These are phyloP conservation scores for Mallotus japonicus DNA, from an alignment of 441 rosid species.

Conservation along the genomic window DNA sequence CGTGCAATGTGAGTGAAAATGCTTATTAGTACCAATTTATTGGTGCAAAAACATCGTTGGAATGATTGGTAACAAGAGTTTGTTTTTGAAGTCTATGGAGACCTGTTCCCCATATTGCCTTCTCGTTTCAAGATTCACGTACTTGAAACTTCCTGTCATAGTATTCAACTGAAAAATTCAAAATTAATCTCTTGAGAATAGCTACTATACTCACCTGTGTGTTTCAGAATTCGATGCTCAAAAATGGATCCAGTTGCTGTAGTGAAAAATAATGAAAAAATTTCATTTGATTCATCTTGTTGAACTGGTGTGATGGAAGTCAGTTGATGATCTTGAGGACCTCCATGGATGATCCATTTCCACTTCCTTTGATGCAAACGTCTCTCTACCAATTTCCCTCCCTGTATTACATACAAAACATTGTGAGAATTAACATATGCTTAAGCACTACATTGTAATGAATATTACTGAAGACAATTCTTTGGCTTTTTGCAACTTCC, in stretches of 20 bases:
- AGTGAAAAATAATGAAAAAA: slow-evolving; percentile 46
- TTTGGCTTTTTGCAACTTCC: not conserved
- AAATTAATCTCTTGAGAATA: not conserved
- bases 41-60: not conserved
- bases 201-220: slow-evolving; percentile 37
- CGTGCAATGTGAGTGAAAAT: not conserved
- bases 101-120: not conserved
- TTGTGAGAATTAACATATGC: slow-evolving; percentile 1
- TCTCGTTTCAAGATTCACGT: not conserved
- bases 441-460: not conserved
- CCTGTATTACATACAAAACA: slow-evolving; percentile 29
- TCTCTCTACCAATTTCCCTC: slow-evolving; percentile 56
- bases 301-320: slow-evolving; percentile 50
- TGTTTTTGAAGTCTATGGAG: not conserved
- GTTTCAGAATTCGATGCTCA: slow-evolving; percentile 45
- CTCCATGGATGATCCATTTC: slow-evolving; percentile 68
- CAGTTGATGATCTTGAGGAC: slow-evolving; percentile 46
- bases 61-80: not conserved
- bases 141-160: not conserved
- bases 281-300: slow-evolving; percentile 51
- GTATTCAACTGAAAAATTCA: not conserved
- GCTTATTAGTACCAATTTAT: not conserved
- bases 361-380: slow-evolving; percentile 56
- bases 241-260: slow-evolving; percentile 49
- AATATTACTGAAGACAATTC: not conserved